Evolutionary conservation across 2,329 filamentous ascomycete genomes (phyloP).

Genomic region (Colletotrichum caudatum): DNA sequence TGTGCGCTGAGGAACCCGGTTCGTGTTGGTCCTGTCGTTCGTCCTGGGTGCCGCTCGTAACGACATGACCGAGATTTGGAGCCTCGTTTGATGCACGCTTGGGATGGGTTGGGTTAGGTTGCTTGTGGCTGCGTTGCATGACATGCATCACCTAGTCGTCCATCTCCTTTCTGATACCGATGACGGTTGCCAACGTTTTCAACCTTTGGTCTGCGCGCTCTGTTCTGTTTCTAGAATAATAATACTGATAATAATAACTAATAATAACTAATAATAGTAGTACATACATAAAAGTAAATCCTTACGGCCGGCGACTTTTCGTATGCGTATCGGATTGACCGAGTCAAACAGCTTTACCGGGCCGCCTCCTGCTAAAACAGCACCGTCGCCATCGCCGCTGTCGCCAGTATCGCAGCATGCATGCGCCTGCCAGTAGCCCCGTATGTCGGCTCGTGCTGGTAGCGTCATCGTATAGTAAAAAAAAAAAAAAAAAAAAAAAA

Average conservation of each 20-base stretch:
- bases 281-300: no score
- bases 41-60: neutral
- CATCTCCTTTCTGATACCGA: neutral
- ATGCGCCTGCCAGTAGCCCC: slow-evolving; percentile 3
- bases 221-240: neutral
- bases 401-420: slow-evolving; percentile 1
- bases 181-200: slow-evolving; percentile 1
- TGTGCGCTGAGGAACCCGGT: neutral
- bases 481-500: no score
- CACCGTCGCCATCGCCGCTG: slow-evolving; percentile 23
- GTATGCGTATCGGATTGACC: slow-evolving; percentile 17
- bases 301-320: neutral
- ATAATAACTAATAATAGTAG: no score
- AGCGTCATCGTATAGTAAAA: neutral
- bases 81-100: slow-evolving; percentile 9
- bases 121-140: neutral
- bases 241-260: neutral
- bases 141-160: slow-evolving; percentile 7
- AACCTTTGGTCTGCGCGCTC: neutral
- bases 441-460: neutral
- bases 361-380: neutral
- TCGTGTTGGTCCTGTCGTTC: neutral
- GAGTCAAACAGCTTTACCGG: neutral
- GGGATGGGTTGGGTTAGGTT: neutral
- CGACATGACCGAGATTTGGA: neutral